Evolutionary conservation across 306 rosid species (phyloP).

Genomic region (Erythrophleum fordii): DNA sequence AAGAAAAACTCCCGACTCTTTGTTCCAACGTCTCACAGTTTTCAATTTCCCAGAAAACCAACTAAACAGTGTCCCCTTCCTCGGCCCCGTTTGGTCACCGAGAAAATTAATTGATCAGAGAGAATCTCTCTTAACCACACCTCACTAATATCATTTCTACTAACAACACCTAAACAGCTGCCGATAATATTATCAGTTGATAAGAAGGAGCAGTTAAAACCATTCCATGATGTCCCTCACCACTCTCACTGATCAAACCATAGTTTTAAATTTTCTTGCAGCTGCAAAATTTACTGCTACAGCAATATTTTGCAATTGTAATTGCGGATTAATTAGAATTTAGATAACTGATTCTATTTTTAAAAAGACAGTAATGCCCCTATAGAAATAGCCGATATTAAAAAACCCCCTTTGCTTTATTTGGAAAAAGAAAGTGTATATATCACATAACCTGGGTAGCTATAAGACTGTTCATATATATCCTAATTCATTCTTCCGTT

Average conservation of each 20-base stretch:
- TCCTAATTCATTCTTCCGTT: not conserved
- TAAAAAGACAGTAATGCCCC: too few relatives aligned
- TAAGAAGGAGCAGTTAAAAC: too few relatives aligned
- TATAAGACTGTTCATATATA: not conserved
- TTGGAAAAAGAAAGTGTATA: not conserved
- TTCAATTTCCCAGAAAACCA: not conserved
- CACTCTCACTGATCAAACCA: too few relatives aligned
- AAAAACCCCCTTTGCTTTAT: too few relatives aligned
- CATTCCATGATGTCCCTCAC: too few relatives aligned
- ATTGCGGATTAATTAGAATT: not conserved
- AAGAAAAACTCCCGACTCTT: too few relatives aligned
- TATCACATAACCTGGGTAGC: too few relatives aligned
- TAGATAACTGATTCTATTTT: not conserved
- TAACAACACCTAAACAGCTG: too few relatives aligned
- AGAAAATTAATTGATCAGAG: not conserved
- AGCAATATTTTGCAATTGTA: not conserved
- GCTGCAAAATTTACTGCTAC: not conserved
- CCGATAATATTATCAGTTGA: too few relatives aligned
- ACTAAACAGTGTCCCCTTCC: not conserved
- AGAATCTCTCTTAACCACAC: constrained; percentile 2
- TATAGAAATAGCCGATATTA: too few relatives aligned
- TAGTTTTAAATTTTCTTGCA: not conserved
- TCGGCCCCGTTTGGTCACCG: not conserved
- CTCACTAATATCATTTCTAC: too few relatives aligned
- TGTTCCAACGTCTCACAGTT: too few relatives aligned